phyloP scores from a whole-genome alignment of 768 basidiomycete species.

The Lyophyllum shimeji region DNA sequence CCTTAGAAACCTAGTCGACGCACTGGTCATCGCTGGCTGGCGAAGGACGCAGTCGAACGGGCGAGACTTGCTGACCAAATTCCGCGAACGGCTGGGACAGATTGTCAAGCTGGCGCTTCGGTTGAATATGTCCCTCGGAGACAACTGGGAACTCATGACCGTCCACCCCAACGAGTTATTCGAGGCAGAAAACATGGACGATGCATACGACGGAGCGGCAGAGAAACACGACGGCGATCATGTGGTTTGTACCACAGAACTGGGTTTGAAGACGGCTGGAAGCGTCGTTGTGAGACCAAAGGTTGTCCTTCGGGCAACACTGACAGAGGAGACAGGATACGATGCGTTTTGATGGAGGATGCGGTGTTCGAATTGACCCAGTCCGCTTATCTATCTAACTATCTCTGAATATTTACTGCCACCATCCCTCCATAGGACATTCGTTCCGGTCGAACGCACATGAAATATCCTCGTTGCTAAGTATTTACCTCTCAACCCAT shows the following conservation, averaged over 20 bases:
- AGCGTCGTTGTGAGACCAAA: slow-evolving; percentile 27
- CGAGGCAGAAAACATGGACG: slow-evolving; percentile 27
- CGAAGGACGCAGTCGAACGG: slow-evolving; percentile 4
- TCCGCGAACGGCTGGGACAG: slow-evolving; percentile 15
- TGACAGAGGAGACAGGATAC: slow-evolving; percentile 8
- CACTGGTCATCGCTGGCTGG: slow-evolving; percentile 30
- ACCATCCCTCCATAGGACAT: too few species aligned
- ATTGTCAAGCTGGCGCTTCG: slow-evolving; percentile 30
- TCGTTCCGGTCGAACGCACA: too few species aligned
- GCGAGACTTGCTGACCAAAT: slow-evolving; percentile 3
- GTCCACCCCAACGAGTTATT: slow-evolving; percentile 27
- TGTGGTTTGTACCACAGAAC: slow-evolving; percentile 31
- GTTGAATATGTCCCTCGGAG: slow-evolving; percentile 27
- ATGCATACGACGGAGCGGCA: slow-evolving; percentile 24
- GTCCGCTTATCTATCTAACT: too few species aligned
- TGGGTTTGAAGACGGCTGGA: slow-evolving; percentile 26
- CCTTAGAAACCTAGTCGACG: slow-evolving; percentile 16
- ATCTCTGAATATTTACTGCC: too few species aligned
- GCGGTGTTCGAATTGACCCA: too few species aligned
- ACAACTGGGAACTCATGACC: slow-evolving; percentile 24
- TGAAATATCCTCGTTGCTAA: too few species aligned
- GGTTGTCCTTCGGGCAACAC: slow-evolving; percentile 23
- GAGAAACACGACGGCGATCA: slow-evolving; percentile 16
- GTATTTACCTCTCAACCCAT: too few species aligned
- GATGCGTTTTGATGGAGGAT: slow-evolving; percentile 2